Evolutionary conservation across 2,329 filamentous ascomycete species (phyloP).

Genomic region (Colletotrichum magnum): DNA sequence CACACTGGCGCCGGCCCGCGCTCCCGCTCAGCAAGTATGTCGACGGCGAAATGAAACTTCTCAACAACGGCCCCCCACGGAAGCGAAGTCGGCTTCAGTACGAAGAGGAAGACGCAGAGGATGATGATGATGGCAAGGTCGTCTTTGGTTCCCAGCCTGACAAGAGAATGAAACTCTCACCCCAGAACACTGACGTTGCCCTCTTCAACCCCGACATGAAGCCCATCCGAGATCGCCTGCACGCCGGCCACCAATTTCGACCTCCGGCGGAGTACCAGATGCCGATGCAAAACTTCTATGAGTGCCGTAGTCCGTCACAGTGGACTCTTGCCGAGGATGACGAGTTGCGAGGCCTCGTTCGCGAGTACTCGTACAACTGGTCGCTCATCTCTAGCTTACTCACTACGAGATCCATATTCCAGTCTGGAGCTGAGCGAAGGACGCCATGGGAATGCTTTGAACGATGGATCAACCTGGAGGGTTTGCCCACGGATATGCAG

Average conservation of each 20-base stretch:
- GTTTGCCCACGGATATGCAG: slow-evolving; percentile 90
- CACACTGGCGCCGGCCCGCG: slow-evolving; percentile 81
- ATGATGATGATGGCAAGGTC: slow-evolving; percentile 65
- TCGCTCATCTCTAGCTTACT: slow-evolving; percentile 90
- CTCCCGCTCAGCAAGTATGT: slow-evolving; percentile 90
- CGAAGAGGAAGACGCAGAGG: slow-evolving; percentile 78
- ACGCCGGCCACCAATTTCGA: slow-evolving; percentile 92
- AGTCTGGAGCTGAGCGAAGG: slow-evolving; percentile 88
- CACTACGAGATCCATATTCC: slow-evolving; percentile 79
- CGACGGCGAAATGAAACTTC: slow-evolving; percentile 82
- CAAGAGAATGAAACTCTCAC: slow-evolving; percentile 64
- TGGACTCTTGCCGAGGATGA: slow-evolving; percentile 95
- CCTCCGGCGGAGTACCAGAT: slow-evolving; percentile 93
- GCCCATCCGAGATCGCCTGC: slow-evolving; percentile 87
- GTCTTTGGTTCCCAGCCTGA: slow-evolving; percentile 51
- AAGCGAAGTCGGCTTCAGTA: slow-evolving; percentile 91
- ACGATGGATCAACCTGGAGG: slow-evolving; percentile 93
- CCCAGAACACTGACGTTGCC: slow-evolving; percentile 83
- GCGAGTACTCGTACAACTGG: slow-evolving; percentile 98
- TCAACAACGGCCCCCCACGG: slow-evolving; percentile 73
- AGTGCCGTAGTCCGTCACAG: slow-evolving; percentile 87
- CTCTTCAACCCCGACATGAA: slow-evolving; percentile 93
- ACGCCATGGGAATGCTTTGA: slow-evolving; percentile 99
- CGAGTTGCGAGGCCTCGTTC: slow-evolving; percentile 85
- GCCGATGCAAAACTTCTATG: slow-evolving; percentile 92